These are phyloP conservation scores for Bryum argenteum DNA, from an alignment of 225 moss, liverwort and hornwort genomes.

Conservation along the genomic window DNA sequence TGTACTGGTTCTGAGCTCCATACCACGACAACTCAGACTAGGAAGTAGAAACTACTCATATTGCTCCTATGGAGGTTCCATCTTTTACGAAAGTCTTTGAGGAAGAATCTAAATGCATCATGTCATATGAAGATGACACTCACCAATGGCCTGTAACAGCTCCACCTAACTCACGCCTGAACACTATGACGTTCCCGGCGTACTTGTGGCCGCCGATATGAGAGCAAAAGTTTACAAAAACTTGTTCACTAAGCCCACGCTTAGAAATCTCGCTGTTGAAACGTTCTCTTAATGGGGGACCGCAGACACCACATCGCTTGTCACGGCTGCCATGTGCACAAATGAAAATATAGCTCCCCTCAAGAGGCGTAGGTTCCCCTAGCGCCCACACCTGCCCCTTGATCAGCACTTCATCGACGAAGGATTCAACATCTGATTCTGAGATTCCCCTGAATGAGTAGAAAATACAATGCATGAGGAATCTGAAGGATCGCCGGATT, in stretches of 20 bases:
- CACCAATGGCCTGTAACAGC: slow-evolving; percentile 83
- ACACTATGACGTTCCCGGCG: slow-evolving; percentile 92
- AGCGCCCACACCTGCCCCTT: slow-evolving; percentile 70
- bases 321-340: slow-evolving; percentile 85
- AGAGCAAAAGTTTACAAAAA: slow-evolving; percentile 82
- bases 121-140: slow-evolving; percentile 21
- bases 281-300: slow-evolving; percentile 69
- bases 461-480: slow-evolving; percentile 21
- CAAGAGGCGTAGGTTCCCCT: slow-evolving; percentile 61
- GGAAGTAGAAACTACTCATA: slow-evolving; percentile 1
- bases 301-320: slow-evolving; percentile 83
- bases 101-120: neutral
- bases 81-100: neutral
- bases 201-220: slow-evolving; percentile 98
- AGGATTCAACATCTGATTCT: slow-evolving; percentile 77
- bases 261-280: slow-evolving; percentile 54
- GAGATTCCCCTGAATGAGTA: slow-evolving; percentile 62
- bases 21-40: slow-evolving; percentile 12
- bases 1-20: slow-evolving; percentile 10
- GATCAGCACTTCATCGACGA: slow-evolving; percentile 89
- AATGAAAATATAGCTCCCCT: slow-evolving; percentile 80
- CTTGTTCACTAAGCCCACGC: slow-evolving; percentile 62
- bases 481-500: slow-evolving; percentile 1
- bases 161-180: slow-evolving; percentile 47
- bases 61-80: neutral